These are phyloP conservation scores for Catharanthus roseus DNA, from an alignment of 257 asterid genomes.

Conservation along the genomic window DNA sequence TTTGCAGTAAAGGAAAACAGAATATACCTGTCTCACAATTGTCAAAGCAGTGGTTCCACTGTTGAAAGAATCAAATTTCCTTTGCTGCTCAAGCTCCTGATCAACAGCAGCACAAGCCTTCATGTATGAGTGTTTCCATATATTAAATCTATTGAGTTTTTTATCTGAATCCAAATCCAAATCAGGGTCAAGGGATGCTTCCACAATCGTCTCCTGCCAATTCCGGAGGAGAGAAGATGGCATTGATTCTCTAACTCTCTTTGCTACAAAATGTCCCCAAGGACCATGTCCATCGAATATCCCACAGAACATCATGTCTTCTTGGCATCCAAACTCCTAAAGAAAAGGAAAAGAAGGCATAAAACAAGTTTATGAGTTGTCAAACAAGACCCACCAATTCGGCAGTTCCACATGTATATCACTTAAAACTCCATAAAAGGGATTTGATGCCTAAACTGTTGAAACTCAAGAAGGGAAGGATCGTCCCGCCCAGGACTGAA, in stretches of 20 bases:
- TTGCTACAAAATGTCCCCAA: slow-evolving; percentile 95
- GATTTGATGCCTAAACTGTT: neutral
- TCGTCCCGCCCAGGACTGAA: no score
- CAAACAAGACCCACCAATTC: neutral
- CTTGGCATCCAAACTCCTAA: slow-evolving; percentile 93
- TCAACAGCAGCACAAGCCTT: slow-evolving; percentile 92
- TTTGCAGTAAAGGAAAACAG: neutral
- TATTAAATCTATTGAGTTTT: slow-evolving; percentile 47
- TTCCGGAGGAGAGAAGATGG: slow-evolving; percentile 58
- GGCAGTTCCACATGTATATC: neutral
- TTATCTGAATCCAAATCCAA: slow-evolving; percentile 43
- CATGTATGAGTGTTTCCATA: slow-evolving; percentile 78
- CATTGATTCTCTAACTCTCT: slow-evolving; percentile 73
- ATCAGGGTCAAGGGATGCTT: slow-evolving; percentile 55
- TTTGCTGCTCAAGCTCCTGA: slow-evolving; percentile 63
- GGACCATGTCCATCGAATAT: slow-evolving; percentile 96
- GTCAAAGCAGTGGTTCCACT: slow-evolving; percentile 94
- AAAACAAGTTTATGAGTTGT: neutral
- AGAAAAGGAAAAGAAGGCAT: neutral
- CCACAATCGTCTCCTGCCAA: slow-evolving; percentile 74
- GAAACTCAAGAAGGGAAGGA: no score
- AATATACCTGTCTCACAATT: slow-evolving; percentile 71
- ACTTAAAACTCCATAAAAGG: neutral
- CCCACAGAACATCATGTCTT: slow-evolving; percentile 91
- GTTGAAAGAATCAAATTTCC: slow-evolving; percentile 64